Evolutionary conservation across 192 early-diverging fungal species (phyloP).

Genomic region (Linderina pennispora): DNA sequence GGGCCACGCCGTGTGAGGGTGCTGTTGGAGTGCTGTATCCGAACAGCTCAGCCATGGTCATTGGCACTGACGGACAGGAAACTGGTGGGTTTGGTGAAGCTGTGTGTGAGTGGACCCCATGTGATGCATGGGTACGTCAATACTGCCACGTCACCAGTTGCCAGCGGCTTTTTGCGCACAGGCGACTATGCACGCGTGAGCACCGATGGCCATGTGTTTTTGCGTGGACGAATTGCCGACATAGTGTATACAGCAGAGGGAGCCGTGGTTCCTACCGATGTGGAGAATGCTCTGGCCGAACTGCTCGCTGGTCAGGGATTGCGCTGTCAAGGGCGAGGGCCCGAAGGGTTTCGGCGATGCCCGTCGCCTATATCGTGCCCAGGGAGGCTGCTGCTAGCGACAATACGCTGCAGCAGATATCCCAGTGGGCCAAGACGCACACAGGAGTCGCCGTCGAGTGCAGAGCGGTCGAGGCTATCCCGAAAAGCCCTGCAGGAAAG

Average conservation of each 20-base stretch:
- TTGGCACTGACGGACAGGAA: slow-evolving; percentile 54
- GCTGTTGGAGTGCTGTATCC: slow-evolving; percentile 31
- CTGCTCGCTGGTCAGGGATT: slow-evolving; percentile 59
- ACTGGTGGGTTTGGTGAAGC: slow-evolving; percentile 60
- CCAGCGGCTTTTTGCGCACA: slow-evolving; percentile 75
- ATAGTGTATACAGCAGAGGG: slow-evolving; percentile 76
- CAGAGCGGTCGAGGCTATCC: slow-evolving; percentile 6
- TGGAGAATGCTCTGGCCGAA: slow-evolving; percentile 64
- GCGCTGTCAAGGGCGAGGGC: slow-evolving; percentile 51
- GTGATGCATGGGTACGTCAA: slow-evolving; percentile 83
- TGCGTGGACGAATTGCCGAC: slow-evolving; percentile 70
- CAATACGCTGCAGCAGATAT: too few species aligned
- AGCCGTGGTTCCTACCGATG: slow-evolving; percentile 68
- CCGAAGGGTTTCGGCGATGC: slow-evolving; percentile 1
- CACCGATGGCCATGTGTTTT: slow-evolving; percentile 54
- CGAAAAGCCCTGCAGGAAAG: slow-evolving; percentile 26
- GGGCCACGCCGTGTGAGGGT: slow-evolving; percentile 4
- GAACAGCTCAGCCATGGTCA: slow-evolving; percentile 20
- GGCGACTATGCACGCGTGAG: slow-evolving; percentile 69
- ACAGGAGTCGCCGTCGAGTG: slow-evolving; percentile 7
- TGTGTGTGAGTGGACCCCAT: slow-evolving; percentile 77
- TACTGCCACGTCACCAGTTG: slow-evolving; percentile 63
- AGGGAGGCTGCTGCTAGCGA: too few species aligned
- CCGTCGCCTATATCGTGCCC: slow-evolving; percentile 13
- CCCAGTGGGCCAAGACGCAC: too few species aligned